phyloP scores from a whole-genome alignment of 1,139 yeast species.

The Meyerozyma smithsonii region DNA sequence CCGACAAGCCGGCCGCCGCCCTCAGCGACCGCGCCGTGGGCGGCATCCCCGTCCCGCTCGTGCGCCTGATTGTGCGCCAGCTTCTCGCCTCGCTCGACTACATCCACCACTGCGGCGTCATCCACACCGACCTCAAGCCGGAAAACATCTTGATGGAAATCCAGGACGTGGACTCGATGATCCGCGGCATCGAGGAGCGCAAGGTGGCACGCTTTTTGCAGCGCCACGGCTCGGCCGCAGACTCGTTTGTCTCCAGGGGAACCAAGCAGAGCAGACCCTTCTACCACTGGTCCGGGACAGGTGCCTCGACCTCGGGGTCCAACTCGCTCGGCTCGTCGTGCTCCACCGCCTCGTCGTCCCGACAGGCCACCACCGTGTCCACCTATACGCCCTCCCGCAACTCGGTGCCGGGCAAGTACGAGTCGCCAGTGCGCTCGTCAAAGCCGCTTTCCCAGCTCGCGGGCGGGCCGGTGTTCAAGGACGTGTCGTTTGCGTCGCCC shows the following conservation, averaged over 20 bases:
- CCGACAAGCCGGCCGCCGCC: not conserved
- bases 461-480: conserved; percentile 1
- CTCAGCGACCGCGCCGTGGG: conserved; percentile 20
- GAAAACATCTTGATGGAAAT: conserved; percentile 83
- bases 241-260: not conserved
- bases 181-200: conserved; percentile 50
- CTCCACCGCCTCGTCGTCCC: not conserved
- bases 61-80: conserved; percentile 78
- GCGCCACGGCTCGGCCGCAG: not conserved
- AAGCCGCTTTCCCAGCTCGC: conserved; percentile 20
- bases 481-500: conserved; percentile 5
- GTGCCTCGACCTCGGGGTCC: not conserved
- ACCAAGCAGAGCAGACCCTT: not conserved
- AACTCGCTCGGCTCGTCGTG: not conserved
- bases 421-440: conserved; percentile 27
- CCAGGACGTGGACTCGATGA: conserved; percentile 69
- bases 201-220: not conserved
- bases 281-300: not conserved
- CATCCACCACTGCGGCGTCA: conserved; percentile 83
- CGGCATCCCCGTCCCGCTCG: conserved; percentile 70
- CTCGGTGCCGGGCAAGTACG: conserved; percentile 15
- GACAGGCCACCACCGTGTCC: not conserved
- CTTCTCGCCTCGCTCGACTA: conserved; percentile 73
- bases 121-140: conserved; percentile 88
- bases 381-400: conserved; percentile 22